Percentiles rank a stretch among this genome's conserved stretches.
Conservation (phyloP, 2,329 filamentous ascomycete species). For the Cordyceps tenuipes region DNA sequence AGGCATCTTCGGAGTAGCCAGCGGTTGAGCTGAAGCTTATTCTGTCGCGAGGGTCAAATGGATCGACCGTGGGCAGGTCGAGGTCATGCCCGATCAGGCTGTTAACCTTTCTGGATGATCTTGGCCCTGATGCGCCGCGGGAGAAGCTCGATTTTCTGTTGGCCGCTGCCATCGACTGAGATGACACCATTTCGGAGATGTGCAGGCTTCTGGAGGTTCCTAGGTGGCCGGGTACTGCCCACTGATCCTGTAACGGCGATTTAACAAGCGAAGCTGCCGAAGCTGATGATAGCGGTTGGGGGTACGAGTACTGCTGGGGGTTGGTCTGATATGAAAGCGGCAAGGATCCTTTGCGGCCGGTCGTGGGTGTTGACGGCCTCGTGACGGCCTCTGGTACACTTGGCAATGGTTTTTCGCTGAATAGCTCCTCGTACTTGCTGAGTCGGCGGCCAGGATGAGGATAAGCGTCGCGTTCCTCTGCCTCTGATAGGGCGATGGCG, state of each 20-base stretch:
- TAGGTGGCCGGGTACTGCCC: neutral
- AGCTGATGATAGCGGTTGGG: neutral
- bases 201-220: neutral
- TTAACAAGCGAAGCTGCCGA: neutral
- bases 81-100: constrained; percentile 34
- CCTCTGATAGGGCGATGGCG: constrained; percentile 7
- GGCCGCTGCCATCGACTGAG: neutral
- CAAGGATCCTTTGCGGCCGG: neutral
- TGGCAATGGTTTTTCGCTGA: constrained; percentile 2
- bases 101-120: constrained; percentile 31
- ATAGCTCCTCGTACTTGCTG: constrained; percentile 1
- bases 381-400: neutral
- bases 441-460: constrained; percentile 10
- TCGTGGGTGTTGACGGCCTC: neutral
- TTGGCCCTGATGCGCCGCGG: constrained; percentile 16
- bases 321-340: neutral
- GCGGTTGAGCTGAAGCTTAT: neutral
- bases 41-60: neutral
- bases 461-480: constrained; percentile 6
- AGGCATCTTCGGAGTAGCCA: neutral
- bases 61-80: constrained; percentile 15
- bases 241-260: neutral
- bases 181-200: neutral
- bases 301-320: neutral
- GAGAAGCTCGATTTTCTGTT: neutral